Base-by-base conservation (phyloP, 2,329 filamentous ascomycete genomes). In the Zymoseptoria pseudotritici region DNA sequence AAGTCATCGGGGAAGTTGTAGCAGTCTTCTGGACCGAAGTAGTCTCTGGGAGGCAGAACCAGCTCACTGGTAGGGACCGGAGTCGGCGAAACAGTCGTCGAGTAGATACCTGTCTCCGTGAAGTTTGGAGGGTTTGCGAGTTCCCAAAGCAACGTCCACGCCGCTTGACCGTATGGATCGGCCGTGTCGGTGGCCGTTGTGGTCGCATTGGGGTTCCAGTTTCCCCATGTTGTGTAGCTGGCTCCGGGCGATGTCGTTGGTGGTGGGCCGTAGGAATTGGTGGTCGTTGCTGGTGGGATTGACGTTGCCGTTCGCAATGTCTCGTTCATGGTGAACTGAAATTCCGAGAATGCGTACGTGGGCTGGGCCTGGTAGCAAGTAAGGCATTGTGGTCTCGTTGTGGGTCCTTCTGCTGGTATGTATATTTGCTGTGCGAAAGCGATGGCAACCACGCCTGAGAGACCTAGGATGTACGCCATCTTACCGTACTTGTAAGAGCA, bases 21-120 rank as follows among this genome's bases (percentile, higher is more conserved):
- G 50, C 66, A 70, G 21, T 69, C 60, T 2, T 72, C 70, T 52
- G 74, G 73, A 58, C 70, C 71, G 1, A 73, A 59, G 21, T 22
- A 22, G 21, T 22, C 21, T 4, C 70, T 62, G 51, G 71, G 73
- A 10, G 72, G 73, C 6, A 68, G 72, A 13, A 73, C 65, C 10
- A 75, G 65, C 42, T 70, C 73, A 26, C 63, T 67, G 13, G 70
- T 70, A 1, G 74, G 70, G 7, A 75, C 67, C 13, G 74, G 71
- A 6, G 74, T 75, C 6, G 71, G 64, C n/a, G 62, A 60, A 7
- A 70, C 69, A 5, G 70, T 72, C 1, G 70, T 72, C 19, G 65
- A 55, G 31, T 61, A 61, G 49, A 61, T 54, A 11, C 59, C 59
- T 5, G 51, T 21, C 10, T 56, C 53, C 2, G 56, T 55, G 56